A percentile compares a stretch with the other conserved stretches of the same genome.
Conservation (phyloP, 306 rosid species). For the Boehmeria nivea region DNA sequence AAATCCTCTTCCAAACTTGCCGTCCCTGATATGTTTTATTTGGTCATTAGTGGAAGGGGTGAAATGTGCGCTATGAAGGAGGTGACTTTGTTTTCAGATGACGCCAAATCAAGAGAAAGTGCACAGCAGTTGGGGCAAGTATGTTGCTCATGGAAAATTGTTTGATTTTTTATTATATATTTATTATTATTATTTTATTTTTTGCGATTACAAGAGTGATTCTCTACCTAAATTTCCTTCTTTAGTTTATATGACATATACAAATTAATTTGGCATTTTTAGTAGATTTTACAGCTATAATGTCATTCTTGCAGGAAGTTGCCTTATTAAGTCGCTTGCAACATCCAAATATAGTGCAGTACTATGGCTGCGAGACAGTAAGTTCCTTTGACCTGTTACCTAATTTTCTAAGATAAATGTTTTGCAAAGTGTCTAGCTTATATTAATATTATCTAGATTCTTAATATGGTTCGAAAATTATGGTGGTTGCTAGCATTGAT, state of each 20-base stretch:
- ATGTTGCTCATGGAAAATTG: conserved; percentile 20
- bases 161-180: background rate
- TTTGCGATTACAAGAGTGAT: too few species aligned
- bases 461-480: too few species aligned
- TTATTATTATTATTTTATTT: background rate
- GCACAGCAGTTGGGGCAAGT: conserved; percentile 84
- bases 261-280: conserved; percentile 15
- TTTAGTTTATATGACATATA: too few species aligned
- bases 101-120: conserved; percentile 87
- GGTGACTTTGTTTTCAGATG: conserved; percentile 90
- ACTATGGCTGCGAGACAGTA: conserved; percentile 78
- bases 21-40: conserved; percentile 28
- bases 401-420: too few species aligned
- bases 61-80: conserved; percentile 99
- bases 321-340: conserved; percentile 73
- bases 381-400: too few species aligned
- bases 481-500: too few species aligned
- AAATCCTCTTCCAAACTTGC: conserved; percentile 3
- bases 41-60: conserved; percentile 67
- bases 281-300: conserved; percentile 7
- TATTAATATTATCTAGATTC: too few species aligned
- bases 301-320: conserved; percentile 64
- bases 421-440: too few species aligned
- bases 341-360: conserved; percentile 94
- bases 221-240: too few species aligned